Conservation (phyloP, 108 stramenopile species). For the Chaetoceros muelleri region DNA sequence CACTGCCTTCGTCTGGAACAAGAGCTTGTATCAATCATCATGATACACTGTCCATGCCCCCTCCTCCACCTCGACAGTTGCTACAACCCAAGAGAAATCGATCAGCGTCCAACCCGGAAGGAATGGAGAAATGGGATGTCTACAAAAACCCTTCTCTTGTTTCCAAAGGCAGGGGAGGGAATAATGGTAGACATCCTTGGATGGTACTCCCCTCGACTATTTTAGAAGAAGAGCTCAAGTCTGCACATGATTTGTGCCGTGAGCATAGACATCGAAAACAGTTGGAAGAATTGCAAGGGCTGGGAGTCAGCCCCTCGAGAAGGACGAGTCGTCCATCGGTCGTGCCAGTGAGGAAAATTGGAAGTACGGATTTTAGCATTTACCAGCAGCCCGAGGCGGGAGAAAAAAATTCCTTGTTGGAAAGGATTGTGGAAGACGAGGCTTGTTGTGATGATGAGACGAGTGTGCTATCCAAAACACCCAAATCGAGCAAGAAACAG, state of each 20-base stretch:
- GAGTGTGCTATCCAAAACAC: slow-evolving; percentile 36
- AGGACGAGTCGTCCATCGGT: too few relatives aligned
- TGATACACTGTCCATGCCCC: slow-evolving; percentile 60
- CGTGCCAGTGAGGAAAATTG: background rate
- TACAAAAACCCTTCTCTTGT: slow-evolving; percentile 5
- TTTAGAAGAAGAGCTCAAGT: slow-evolving; percentile 76
- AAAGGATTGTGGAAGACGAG: too few relatives aligned
- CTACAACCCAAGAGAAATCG: background rate
- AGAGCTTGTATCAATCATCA: slow-evolving; percentile 5
- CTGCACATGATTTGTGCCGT: too few relatives aligned
- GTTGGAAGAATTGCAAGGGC: too few relatives aligned
- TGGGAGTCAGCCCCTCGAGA: too few relatives aligned
- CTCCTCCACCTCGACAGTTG: slow-evolving; percentile 35
- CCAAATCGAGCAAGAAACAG: background rate
- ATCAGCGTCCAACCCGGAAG: slow-evolving; percentile 71
- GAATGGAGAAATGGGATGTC: slow-evolving; percentile 84
- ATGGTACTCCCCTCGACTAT: slow-evolving; percentile 65
- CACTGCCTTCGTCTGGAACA: background rate
- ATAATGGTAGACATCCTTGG: slow-evolving; percentile 42
- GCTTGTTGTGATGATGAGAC: too few relatives aligned
- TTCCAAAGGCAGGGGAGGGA: too few relatives aligned
- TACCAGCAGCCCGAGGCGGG: slow-evolving; percentile 4
- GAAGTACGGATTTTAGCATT: slow-evolving; percentile 1
- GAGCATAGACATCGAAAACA: too few relatives aligned
- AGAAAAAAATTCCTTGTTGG: too few relatives aligned